A percentile compares a stretch with the other conserved stretches of the same genome.
phyloP scores from a whole-genome alignment of 2,329 filamentous ascomycete species.

The Colletotrichum karsti region DNA sequence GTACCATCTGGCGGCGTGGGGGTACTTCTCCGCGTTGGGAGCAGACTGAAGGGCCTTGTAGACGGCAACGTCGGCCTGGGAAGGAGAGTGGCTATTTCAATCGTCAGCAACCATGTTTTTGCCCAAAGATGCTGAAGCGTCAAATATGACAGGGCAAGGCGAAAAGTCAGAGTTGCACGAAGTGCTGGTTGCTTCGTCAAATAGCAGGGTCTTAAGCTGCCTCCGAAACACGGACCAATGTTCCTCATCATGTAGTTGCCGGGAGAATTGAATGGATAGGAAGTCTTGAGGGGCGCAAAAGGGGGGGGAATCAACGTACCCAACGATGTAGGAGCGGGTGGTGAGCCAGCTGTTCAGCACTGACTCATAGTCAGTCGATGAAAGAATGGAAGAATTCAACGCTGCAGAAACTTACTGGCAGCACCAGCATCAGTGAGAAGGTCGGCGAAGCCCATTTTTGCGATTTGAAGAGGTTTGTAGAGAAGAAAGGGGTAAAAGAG shows the following conservation, averaged over 20 bases:
- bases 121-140: background rate
- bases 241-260: slow-evolving; percentile 76
- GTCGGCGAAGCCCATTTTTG: slow-evolving; percentile 76
- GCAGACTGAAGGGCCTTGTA: slow-evolving; percentile 87
- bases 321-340: slow-evolving; percentile 83
- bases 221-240: slow-evolving; percentile 96
- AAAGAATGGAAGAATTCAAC: slow-evolving; percentile 31
- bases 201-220: slow-evolving; percentile 89
- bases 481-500: slow-evolving; percentile 36
- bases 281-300: background rate
- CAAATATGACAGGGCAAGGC: slow-evolving; percentile 11
- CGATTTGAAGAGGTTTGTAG: slow-evolving; percentile 33
- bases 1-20: slow-evolving; percentile 96
- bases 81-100: slow-evolving; percentile 65
- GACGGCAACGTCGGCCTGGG: slow-evolving; percentile 94
- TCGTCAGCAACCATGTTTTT: slow-evolving; percentile 12
- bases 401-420: slow-evolving; percentile 50
- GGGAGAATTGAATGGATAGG: background rate
- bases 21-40: slow-evolving; percentile 87
- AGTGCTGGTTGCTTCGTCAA: slow-evolving; percentile 79
- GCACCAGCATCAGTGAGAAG: slow-evolving; percentile 70
- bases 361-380: slow-evolving; percentile 46
- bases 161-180: slow-evolving; percentile 77
- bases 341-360: slow-evolving; percentile 78
- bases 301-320: slow-evolving; percentile 64